phyloP scores from a whole-genome alignment of 2,329 filamentous ascomycete species.

The Coniosporium uncinatum region DNA sequence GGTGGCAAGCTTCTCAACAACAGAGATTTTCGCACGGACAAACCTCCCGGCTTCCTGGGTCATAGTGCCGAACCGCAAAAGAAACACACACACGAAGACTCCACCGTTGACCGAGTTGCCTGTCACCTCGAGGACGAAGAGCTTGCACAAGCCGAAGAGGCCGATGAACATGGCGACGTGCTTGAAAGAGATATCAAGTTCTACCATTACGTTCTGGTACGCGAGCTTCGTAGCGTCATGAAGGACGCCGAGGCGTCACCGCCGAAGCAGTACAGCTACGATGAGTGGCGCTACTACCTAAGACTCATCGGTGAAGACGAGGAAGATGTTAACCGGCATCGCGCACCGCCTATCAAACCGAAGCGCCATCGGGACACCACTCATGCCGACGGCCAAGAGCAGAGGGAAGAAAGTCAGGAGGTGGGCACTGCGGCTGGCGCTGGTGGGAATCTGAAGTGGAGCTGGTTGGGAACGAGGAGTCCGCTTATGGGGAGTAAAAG shows the following conservation, averaged over 20 bases:
- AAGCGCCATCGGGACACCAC: constrained; percentile 19
- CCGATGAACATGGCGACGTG: constrained; percentile 32
- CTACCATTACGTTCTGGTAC: constrained; percentile 40
- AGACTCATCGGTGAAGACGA: constrained; percentile 30
- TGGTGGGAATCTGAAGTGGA: constrained; percentile 46
- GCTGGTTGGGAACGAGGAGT: constrained; percentile 65
- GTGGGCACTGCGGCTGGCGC: constrained; percentile 6
- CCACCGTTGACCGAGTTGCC: constrained; percentile 22
- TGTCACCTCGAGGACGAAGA: constrained; percentile 34
- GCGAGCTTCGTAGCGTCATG: constrained; percentile 35
- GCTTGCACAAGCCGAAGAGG: constrained; percentile 30
- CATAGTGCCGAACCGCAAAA: not conserved
- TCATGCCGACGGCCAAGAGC: constrained; percentile 13
- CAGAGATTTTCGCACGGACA: not conserved
- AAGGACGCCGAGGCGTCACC: constrained; percentile 31
- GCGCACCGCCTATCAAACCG: constrained; percentile 16
- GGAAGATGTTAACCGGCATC: constrained; percentile 26
- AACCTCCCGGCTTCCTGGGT: not conserved
- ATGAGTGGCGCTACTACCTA: constrained; percentile 31
- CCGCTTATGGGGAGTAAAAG: constrained; percentile 64
- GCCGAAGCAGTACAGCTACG: constrained; percentile 27
- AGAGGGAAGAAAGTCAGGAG: not conserved
- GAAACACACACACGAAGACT: constrained; percentile 3
- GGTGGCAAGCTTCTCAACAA: not conserved
- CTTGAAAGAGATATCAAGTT: constrained; percentile 43